Percentiles rank a stretch among this genome's conserved stretches.
Conservation (phyloP, 2,329 filamentous ascomycete species). For the Fusarium bactridioides region DNA sequence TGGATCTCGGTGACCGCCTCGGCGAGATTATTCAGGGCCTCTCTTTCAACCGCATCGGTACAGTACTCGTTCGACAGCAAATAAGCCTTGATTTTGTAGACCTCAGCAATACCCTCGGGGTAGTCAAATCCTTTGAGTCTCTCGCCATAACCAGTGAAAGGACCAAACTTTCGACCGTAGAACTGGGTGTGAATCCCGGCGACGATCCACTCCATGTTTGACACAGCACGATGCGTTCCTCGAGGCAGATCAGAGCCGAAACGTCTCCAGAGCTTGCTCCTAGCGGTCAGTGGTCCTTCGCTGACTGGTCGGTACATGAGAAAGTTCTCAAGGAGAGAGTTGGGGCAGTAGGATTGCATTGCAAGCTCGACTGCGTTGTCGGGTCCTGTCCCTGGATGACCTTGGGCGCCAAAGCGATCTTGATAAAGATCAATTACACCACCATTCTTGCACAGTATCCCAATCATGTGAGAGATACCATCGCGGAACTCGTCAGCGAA, state of each 20-base stretch:
- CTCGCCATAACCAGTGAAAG: neutral
- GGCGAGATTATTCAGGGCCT: neutral
- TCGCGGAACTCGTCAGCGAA: neutral
- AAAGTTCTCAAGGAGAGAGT: neutral
- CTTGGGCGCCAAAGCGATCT: neutral
- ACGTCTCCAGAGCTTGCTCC: neutral
- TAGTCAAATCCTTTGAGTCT: neutral
- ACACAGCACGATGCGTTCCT: neutral
- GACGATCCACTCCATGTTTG: constrained; percentile 13
- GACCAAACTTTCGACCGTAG: neutral
- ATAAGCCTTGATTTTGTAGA: neutral
- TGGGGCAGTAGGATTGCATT: neutral
- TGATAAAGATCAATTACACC: constrained; percentile 17
- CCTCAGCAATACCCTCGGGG: neutral
- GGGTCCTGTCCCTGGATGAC: neutral
- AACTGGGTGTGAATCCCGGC: neutral
- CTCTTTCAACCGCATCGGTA: neutral
- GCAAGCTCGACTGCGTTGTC: constrained; percentile 15
- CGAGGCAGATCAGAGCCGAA: neutral
- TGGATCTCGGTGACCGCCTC: neutral
- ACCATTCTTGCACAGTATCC: neutral
- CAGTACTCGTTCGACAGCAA: neutral
- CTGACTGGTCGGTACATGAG: neutral
- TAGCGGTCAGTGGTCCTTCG: neutral
- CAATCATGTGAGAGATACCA: neutral